Base-by-base conservation (phyloP, 345 rosid species). In the Diplotaxis tenuifolia region DNA sequence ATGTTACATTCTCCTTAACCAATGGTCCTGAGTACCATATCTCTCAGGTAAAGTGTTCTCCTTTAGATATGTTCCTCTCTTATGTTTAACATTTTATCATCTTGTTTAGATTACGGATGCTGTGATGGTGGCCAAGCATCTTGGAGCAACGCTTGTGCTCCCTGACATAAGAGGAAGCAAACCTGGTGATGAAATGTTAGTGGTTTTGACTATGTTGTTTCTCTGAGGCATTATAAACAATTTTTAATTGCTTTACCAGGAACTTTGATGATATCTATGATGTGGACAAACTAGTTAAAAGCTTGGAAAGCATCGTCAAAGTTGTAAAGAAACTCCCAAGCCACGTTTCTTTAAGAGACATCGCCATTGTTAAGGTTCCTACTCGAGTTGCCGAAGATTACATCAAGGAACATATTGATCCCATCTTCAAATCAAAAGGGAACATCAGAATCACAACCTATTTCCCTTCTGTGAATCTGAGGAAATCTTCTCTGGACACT, bases 21-120 rank as follows among this genome's bases (percentile, higher is more conserved):
- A 96, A 89, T 81, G 99, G 99, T 57, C 98, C 98, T 12, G 98
- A 90, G 68, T 96, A 92, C 82, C 99, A 96, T 73, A 84, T 96
- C 66, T 96, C 99, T 12, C 98, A 96, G 98, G 99, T 92, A 84
- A 54, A 22, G 21, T 53, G 58, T 21, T 53, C 7, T 53, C 58
- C 28, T 57, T n/a, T 47, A n/a, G n/a, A n/a, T n/a, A n/a, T n/a
- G n/a, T 23, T 32, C 5, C 36, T 28, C 27, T 55, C 16, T 14
- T 40, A 12, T 36, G 45, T 40, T 57, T 57, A 6, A 28, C 7
- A 7, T 29, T 40, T 29, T 4, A 31, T 57, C 14, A 20, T 49
- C 62, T 62, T 20, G 27, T 45, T 54, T 75, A 68, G 98, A 74
- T 95, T 78, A 84, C 96, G 61, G 96, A 91, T 84, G 99, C 99